phyloP scores from a whole-genome alignment of 140 eudicot species.

The Ambrosia hybrid region DNA sequence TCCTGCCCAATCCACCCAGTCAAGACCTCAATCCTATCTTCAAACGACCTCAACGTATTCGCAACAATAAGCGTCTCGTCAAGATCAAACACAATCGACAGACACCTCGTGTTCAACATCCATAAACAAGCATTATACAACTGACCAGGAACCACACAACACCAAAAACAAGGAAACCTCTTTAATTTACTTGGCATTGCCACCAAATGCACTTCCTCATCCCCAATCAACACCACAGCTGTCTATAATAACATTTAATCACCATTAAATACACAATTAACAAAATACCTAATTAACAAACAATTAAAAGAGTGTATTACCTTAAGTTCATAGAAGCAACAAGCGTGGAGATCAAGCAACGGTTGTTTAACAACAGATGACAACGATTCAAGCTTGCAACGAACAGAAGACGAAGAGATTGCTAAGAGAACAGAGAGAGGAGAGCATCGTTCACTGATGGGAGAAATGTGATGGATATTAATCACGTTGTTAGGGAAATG shows the following conservation, averaged over 20 bases:
- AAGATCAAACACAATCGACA: constrained; percentile 90
- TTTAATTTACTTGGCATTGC: constrained; percentile 92
- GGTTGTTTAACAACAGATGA: constrained; percentile 38
- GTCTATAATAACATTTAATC: constrained; percentile 42
- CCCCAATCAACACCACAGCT: constrained; percentile 77
- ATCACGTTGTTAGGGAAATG: constrained; percentile 83
- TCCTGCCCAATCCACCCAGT: constrained; percentile 70
- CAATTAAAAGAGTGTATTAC: constrained; percentile 21
- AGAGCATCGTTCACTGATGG: constrained; percentile 58
- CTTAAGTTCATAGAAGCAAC: constrained; percentile 77
- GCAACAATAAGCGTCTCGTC: constrained; percentile 98
- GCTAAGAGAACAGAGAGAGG: constrained; percentile 78
- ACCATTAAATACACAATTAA: no score
- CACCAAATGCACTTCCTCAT: constrained; percentile 87
- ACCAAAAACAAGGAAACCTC: constrained; percentile 94
- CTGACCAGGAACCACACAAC: constrained; percentile 67
- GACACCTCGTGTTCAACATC: constrained; percentile 83
- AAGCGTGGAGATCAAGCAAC: constrained; percentile 67
- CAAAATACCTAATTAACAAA: not conserved
- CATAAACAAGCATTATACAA: constrained; percentile 64
- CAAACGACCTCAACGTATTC: constrained; percentile 93
- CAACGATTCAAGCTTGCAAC: constrained; percentile 90
- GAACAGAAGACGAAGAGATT: constrained; percentile 56
- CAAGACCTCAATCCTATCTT: constrained; percentile 80
- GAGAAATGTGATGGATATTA: constrained; percentile 64